A percentile compares a stretch with the other conserved stretches of the same genome.
phyloP scores from a whole-genome alignment of 768 basidiomycete genomes.

The Rhodotorula graminis region DNA sequence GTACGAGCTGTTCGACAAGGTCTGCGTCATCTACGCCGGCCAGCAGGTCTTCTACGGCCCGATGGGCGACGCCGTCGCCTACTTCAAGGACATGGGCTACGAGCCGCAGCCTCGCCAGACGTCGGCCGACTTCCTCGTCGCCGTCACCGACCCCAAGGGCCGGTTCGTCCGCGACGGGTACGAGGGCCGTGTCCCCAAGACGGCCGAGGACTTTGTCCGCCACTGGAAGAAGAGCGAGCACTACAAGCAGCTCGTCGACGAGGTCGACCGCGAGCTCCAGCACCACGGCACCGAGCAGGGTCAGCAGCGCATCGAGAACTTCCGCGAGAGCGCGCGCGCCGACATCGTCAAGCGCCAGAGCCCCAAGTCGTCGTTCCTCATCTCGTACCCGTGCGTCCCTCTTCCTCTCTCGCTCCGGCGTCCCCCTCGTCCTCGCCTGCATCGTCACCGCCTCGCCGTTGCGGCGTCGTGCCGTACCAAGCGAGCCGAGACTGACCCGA shows the following conservation, averaged over 20 bases:
- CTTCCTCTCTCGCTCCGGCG: constrained; percentile 49
- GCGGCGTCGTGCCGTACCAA: too few relatives aligned
- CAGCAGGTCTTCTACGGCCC: constrained; percentile 75
- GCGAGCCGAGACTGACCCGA: not conserved
- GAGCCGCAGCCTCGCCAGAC: constrained; percentile 49
- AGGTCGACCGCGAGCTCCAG: constrained; percentile 44
- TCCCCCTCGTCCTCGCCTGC: too few relatives aligned
- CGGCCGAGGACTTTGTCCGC: constrained; percentile 50
- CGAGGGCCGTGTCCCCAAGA: constrained; percentile 50
- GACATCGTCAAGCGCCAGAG: constrained; percentile 48
- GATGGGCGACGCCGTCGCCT: constrained; percentile 59
- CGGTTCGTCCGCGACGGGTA: constrained; percentile 43
- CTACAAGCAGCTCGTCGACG: constrained; percentile 42
- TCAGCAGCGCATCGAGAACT: constrained; percentile 42
- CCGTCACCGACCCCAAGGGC: constrained; percentile 67
- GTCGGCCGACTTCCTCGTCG: constrained; percentile 48
- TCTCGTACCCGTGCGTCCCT: constrained; percentile 51
- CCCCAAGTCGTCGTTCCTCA: constrained; percentile 50
- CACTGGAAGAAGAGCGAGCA: constrained; percentile 50
- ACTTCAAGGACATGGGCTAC: constrained; percentile 63
- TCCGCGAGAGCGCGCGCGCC: constrained; percentile 46
- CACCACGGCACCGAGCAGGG: constrained; percentile 44
- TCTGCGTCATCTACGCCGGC: constrained; percentile 45
- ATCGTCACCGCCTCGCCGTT: too few relatives aligned
- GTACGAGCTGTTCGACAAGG: constrained; percentile 68